Percentiles rank a stretch among this genome's conserved stretches.
Conservation (phyloP, 208 protist genomes). For the Angomonas deanei region DNA sequence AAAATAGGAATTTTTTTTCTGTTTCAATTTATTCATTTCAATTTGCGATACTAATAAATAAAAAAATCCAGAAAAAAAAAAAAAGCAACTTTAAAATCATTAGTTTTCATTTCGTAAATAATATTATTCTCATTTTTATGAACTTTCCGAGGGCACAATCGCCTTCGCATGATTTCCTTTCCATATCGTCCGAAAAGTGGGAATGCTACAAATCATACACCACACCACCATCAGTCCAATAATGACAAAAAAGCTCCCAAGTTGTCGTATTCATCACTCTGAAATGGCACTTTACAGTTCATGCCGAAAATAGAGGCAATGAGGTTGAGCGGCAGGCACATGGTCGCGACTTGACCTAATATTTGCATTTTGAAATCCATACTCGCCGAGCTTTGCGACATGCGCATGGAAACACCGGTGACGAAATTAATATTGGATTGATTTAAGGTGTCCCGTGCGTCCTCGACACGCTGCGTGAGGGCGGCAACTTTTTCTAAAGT, state of each 20-base stretch:
- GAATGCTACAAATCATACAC: constrained; percentile 51
- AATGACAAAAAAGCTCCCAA: constrained; percentile 61
- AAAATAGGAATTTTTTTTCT: constrained; percentile 7
- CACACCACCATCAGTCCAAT: constrained; percentile 56
- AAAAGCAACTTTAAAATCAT: neutral
- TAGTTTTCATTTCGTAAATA: too few relatives aligned
- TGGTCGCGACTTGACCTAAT: constrained; percentile 66
- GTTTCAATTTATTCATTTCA: neutral
- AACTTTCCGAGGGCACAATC: constrained; percentile 31
- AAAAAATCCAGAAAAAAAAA: neutral
- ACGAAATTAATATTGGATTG: constrained; percentile 85
- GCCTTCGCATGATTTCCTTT: constrained; percentile 37
- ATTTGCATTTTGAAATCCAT: constrained; percentile 84
- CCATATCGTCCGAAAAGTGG: constrained; percentile 31
- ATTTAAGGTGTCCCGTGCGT: constrained; percentile 73
- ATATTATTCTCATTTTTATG: neutral
- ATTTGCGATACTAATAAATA: neutral
- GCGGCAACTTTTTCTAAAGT: constrained; percentile 52
- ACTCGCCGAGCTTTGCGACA: constrained; percentile 77
- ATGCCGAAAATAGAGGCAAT: constrained; percentile 86
- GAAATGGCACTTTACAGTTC: constrained; percentile 85
- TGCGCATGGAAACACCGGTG: constrained; percentile 76
- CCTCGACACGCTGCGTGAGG: constrained; percentile 69
- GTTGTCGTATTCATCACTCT: constrained; percentile 38
- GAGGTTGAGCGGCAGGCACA: constrained; percentile 84